Conservation (phyloP, 2,329 filamentous ascomycete genomes). For the Pyrenophora seminiperda region DNA sequence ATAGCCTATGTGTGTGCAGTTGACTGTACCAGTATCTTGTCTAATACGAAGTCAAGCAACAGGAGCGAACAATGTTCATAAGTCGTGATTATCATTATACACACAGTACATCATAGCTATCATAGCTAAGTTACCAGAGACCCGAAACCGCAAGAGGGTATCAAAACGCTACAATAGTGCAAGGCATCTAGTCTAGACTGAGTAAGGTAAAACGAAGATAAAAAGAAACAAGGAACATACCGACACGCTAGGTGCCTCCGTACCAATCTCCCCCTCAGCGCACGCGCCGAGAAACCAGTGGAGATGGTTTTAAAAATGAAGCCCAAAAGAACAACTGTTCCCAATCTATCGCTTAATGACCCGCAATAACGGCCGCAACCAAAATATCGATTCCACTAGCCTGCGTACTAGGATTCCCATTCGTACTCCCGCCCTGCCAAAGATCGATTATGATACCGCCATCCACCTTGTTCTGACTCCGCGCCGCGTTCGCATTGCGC, state of each 20-base stretch:
- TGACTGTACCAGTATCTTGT: too few relatives aligned
- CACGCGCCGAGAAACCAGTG: too few relatives aligned
- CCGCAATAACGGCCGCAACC: slow-evolving; percentile 54
- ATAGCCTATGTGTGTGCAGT: too few relatives aligned
- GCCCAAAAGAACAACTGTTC: too few relatives aligned
- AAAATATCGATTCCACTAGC: slow-evolving; percentile 68
- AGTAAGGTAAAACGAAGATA: too few relatives aligned
- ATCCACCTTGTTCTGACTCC: slow-evolving; percentile 35
- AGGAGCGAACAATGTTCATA: background rate
- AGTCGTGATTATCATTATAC: slow-evolving; percentile 9
- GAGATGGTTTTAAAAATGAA: too few relatives aligned
- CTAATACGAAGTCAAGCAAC: too few relatives aligned
- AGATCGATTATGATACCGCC: slow-evolving; percentile 60
- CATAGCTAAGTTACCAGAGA: too few relatives aligned
- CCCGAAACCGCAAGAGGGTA: slow-evolving; percentile 6
- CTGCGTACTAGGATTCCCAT: slow-evolving; percentile 62
- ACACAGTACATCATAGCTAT: too few relatives aligned
- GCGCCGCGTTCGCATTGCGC: slow-evolving; percentile 42
- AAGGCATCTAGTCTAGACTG: background rate
- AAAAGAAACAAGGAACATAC: too few relatives aligned
- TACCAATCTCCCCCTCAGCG: too few relatives aligned
- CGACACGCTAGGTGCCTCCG: too few relatives aligned
- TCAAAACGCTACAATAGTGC: slow-evolving; percentile 8
- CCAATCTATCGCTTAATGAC: background rate
- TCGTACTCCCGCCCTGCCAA: slow-evolving; percentile 63